phyloP scores from a whole-genome alignment of 2,329 filamentous ascomycete genomes.

The Neonectria sp. region DNA sequence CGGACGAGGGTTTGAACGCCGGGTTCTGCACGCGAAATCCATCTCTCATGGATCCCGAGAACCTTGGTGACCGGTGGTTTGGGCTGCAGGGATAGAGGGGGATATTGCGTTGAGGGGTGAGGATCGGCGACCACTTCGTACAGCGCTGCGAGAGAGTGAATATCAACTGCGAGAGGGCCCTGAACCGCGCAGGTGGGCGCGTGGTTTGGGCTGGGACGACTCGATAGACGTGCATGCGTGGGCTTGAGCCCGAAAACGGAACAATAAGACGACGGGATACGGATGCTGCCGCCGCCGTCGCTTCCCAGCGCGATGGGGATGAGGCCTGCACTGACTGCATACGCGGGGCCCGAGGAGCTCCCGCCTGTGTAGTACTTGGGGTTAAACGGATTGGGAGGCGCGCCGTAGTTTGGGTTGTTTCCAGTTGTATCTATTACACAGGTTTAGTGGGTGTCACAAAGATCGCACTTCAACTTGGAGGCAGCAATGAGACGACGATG shows the following conservation, averaged over 20 bases:
- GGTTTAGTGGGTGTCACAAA: conserved; percentile 21
- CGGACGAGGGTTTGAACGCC: conserved; percentile 60
- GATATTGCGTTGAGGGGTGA: conserved; percentile 72
- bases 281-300: conserved; percentile 82
- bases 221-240: conserved; percentile 77
- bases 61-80: conserved; percentile 57
- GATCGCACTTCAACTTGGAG: no score
- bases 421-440: conserved; percentile 76
- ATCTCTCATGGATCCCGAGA: conserved; percentile 75
- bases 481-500: no score
- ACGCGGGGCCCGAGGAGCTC: conserved; percentile 81
- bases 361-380: conserved; percentile 81
- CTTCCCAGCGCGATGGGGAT: conserved; percentile 80
- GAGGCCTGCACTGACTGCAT: conserved; percentile 78
- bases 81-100: conserved; percentile 51
- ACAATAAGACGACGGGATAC: conserved; percentile 81
- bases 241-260: conserved; percentile 83
- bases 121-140: conserved; percentile 77
- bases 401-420: conserved; percentile 81
- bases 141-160: conserved; percentile 75
- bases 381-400: conserved; percentile 84
- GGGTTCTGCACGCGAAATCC: conserved; percentile 68
- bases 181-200: conserved; percentile 75
- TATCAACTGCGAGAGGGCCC: conserved; percentile 77
- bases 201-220: conserved; percentile 70